Base-by-base conservation (phyloP, 345 rosid species). In the Mangifera indica region DNA sequence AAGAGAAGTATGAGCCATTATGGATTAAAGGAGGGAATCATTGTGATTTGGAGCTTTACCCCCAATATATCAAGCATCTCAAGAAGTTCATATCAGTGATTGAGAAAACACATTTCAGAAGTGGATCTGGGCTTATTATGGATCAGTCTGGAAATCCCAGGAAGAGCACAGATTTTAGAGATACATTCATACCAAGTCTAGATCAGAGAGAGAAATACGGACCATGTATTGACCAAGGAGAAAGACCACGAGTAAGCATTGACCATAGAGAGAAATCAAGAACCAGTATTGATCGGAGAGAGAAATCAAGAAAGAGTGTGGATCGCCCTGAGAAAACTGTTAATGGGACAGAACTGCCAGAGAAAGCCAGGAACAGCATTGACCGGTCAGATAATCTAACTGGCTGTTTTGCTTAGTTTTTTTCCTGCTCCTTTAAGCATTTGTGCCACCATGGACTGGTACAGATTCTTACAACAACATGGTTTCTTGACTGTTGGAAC, bases 1-100 rank as follows among this genome's bases (percentile, higher is more conserved):
- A 84, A 77, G 97, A 89, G 78, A 94, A 92, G 70, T 92, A 92
- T 40, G 97, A 92, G 78, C 98, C 97, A 0, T 81, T 92, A 37
- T 94, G 97, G 97, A 80, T 94, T 69, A 89, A 87, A 84, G 97
- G 93, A 77, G 98, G 98, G 63, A 92, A 90, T 72, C 98, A 92
- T 34, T 92, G 98, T 46, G 93, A 92, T 74, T 78, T 94, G 75
- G 98, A 94, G 84, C 82, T 85, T 61, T 87, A 74, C 65, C 98
- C 98, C 0, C 92, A 94, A 56, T 94, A 92, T 75, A 87, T 92
- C 66, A 94, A 79, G 77, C 98, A 92, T 83, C 86, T 92, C 12
- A 87, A 86, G 83, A 94, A 94, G 81, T 94, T 94, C 85, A 83
- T 92, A 63, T 83, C 95, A 0, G 91, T 88, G 4, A 67, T 94